Evolutionary conservation across 768 basidiomycete species (phyloP), one percentile per base, ranked within the genome.

Genomic region (Boletellus emodensis): DNA sequence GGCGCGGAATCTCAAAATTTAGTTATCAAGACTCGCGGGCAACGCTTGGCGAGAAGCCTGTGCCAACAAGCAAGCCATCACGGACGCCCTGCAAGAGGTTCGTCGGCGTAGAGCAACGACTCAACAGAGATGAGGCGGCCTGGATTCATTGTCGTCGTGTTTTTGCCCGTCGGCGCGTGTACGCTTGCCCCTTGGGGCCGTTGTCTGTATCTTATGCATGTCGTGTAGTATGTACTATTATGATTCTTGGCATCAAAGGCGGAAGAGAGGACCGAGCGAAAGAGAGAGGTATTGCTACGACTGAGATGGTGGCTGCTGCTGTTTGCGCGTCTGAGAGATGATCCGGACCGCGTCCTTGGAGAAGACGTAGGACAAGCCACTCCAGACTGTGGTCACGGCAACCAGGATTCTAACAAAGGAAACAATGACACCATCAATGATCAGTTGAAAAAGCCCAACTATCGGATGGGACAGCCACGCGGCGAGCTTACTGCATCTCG

Each of bases 301-400:
- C 18, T 60, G 36, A 34, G 57, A 58, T 17, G 60, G 61, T 4
- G 64, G 69, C 5, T 60, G 56, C 52, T 63, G 71, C 12, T 55
- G 53, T 46, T 71, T 64, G 20, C 62, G 66, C 26, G 63, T 63
- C 55, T 70, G 61, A 30, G 76, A 72, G 20, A 86, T 53, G 40
- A 91, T 67, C 34, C 81, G 81, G 38, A 91, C 84, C 0, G 85
- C 87, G 53, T 85, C 77, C 61, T 84, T 87, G 7, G 84, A 81
- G 60, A 87, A 84, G 6, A 92, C 58, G 60, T 92, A 92, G 17
- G 88, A 89, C 41, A 88, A 61, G 11, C 95, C 95, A 57, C 92
- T 94, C 85, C 88, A 91, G 24, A 97, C 72, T 1, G 95, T 99
- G 7, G 95, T 96, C 4, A 80, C 79, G 0, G 88, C 95, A 1